Evolutionary conservation across 2,329 filamentous ascomycete species (phyloP).

Genomic region (Lasiodiplodia sp.): DNA sequence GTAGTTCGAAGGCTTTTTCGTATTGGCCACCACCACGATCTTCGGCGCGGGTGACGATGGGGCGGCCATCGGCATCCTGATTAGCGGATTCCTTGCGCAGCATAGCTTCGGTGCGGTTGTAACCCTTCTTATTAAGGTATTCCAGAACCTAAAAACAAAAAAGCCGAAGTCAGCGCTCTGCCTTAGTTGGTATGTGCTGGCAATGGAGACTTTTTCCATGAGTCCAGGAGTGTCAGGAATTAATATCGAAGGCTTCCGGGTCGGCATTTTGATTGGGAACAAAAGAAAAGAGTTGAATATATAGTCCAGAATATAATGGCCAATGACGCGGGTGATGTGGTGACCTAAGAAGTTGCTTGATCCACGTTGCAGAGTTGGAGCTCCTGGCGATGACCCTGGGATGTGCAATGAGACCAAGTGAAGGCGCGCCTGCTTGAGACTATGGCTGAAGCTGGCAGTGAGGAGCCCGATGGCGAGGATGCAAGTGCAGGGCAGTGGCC

Average conservation of each 20-base stretch:
- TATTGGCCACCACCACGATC: slow-evolving; percentile 79
- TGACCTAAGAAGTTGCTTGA: background rate
- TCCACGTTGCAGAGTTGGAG: background rate
- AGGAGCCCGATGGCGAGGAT: background rate
- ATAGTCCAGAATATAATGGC: background rate
- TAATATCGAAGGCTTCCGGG: background rate
- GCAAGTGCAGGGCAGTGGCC: background rate
- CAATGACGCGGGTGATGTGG: background rate
- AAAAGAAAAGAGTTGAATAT: background rate
- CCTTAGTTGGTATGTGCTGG: background rate
- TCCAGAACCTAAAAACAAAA: slow-evolving; percentile 74
- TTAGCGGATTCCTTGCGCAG: slow-evolving; percentile 89
- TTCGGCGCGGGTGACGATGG: slow-evolving; percentile 70
- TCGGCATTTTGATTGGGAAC: background rate
- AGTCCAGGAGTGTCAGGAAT: background rate
- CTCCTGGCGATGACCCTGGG: background rate
- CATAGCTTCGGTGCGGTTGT: slow-evolving; percentile 89
- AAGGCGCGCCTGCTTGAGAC: background rate
- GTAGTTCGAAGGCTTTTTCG: slow-evolving; percentile 72
- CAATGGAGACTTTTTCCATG: background rate
- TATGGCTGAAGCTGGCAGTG: background rate
- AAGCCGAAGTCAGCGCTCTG: background rate
- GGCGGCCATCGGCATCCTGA: slow-evolving; percentile 80
- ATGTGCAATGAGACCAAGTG: background rate
- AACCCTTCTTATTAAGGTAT: slow-evolving; percentile 94